Percentiles rank a stretch among this genome's conserved stretches.
Conservation (phyloP, 2,329 filamentous ascomycete species). For the Neonectria hederae region DNA sequence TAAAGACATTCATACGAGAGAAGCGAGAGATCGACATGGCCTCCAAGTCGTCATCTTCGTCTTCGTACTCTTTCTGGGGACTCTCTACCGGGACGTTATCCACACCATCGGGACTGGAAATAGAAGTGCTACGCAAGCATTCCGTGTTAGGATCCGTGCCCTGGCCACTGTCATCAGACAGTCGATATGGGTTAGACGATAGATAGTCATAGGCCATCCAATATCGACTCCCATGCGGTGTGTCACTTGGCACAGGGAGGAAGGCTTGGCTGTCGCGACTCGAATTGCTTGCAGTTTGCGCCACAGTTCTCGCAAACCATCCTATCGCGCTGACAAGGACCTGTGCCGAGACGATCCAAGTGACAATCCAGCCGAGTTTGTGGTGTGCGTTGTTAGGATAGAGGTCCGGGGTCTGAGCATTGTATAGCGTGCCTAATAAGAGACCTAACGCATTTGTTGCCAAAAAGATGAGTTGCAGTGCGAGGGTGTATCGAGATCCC, state of each 20-base stretch:
- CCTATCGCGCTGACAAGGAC: constrained; percentile 73
- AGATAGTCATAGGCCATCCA: constrained; percentile 56
- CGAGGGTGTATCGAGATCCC: constrained; percentile 77
- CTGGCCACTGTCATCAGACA: constrained; percentile 78
- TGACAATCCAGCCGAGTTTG: constrained; percentile 86
- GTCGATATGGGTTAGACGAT: constrained; percentile 60
- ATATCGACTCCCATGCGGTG: constrained; percentile 6
- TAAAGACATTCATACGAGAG: constrained; percentile 60
- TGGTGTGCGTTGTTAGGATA: constrained; percentile 91
- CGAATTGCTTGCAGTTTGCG: neutral
- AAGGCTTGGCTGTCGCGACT: constrained; percentile 56
- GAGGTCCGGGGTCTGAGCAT: constrained; percentile 82
- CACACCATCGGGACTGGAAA: constrained; percentile 63
- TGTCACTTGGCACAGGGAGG: constrained; percentile 68
- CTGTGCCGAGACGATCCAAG: constrained; percentile 76
- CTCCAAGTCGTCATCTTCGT: constrained; percentile 56
- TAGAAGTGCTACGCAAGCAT: constrained; percentile 71
- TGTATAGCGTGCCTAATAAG: constrained; percentile 75
- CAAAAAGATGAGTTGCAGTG: constrained; percentile 74
- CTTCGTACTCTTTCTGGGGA: constrained; percentile 59
- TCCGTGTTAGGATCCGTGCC: constrained; percentile 76
- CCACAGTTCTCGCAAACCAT: constrained; percentile 56
- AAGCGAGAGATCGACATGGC: constrained; percentile 38
- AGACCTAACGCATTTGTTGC: constrained; percentile 71
- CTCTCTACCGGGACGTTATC: constrained; percentile 50